Evolutionary conservation across 2,329 filamentous ascomycete genomes (phyloP).

Genomic region (Pseudopithomyces maydicus): DNA sequence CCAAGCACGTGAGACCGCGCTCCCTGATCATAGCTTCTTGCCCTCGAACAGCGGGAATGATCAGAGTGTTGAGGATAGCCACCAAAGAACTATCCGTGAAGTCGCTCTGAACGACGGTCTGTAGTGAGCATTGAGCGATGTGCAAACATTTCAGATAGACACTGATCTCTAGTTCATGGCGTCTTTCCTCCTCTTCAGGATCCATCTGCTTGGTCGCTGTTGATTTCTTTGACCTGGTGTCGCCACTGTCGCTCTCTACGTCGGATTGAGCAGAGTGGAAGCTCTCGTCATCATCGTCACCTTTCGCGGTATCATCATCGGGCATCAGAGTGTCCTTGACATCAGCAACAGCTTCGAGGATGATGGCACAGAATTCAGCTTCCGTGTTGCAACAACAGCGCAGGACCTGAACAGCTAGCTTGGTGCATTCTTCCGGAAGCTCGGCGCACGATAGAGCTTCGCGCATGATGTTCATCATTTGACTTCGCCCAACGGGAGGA

Average conservation of each 20-base stretch:
- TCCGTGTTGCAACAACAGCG: conserved; percentile 83
- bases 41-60: conserved; percentile 91
- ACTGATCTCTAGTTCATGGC: conserved; percentile 87
- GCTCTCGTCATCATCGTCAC: conserved; percentile 65
- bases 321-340: conserved; percentile 88
- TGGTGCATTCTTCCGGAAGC: conserved; percentile 89
- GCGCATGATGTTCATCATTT: conserved; percentile 92
- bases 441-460: conserved; percentile 85
- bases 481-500: conserved; percentile 92
- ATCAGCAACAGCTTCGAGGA: conserved; percentile 93
- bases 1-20: conserved; percentile 84
- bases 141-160: conserved; percentile 98
- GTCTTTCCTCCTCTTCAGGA: conserved; percentile 63
- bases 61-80: conserved; percentile 96
- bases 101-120: conserved; percentile 88
- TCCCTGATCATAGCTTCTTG: conserved; percentile 93
- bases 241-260: conserved; percentile 60
- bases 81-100: conserved; percentile 89
- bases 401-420: conserved; percentile 81
- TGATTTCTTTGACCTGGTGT: conserved; percentile 29
- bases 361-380: conserved; percentile 80
- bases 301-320: conserved; percentile 62
- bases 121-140: conserved; percentile 96
- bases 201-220: conserved; percentile 47
- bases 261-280: conserved; percentile 94